Evolutionary conservation across 148 eudicot species (phyloP).

Genomic region (Beta vulgaris): DNA sequence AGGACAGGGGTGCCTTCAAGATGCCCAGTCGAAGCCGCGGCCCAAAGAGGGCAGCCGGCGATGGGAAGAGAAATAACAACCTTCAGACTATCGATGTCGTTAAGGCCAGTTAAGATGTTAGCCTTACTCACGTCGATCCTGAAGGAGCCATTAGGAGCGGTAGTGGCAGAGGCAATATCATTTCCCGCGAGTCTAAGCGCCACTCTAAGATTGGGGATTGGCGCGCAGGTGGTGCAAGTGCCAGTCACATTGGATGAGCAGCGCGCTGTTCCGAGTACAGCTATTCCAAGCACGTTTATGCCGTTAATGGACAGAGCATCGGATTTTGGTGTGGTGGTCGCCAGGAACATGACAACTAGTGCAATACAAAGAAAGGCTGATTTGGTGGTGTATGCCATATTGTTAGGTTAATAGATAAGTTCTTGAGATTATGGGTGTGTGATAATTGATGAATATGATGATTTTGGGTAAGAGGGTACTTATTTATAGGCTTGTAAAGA

Average conservation of each 20-base stretch:
- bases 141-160: no score
- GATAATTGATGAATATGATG: no score
- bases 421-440: no score
- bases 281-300: background rate
- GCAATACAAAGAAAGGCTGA: background rate
- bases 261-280: background rate
- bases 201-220: background rate
- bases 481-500: no score
- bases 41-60: background rate
- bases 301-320: background rate
- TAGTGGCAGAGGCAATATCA: background rate
- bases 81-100: no score
- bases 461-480: no score
- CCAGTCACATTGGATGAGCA: background rate
- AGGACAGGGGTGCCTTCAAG: background rate
- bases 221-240: background rate
- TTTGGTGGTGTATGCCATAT: no score
- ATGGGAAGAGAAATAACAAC: constrained; percentile 1
- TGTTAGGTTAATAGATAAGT: no score
- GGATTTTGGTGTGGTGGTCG: background rate
- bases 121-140: no score
- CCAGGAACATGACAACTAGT: background rate
- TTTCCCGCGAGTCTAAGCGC: background rate
- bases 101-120: no score
- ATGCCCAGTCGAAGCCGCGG: background rate